Evolutionary conservation across 83 land plant species (phyloP), one percentile per base, ranked within the genome.

Genomic region (Diphasiastrum complanatum): DNA sequence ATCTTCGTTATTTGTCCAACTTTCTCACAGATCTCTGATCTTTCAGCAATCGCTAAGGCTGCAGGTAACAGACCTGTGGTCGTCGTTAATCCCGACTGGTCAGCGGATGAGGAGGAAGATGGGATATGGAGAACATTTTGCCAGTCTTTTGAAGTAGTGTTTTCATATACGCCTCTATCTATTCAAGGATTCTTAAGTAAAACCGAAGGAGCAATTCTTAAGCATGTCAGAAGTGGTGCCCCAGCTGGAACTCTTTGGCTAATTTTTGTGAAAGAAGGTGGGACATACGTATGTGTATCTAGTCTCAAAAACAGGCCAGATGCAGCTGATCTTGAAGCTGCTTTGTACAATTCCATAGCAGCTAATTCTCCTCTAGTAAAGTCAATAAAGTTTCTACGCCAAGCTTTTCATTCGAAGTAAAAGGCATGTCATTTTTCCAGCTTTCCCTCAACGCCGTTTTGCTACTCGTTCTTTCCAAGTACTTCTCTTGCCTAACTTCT

Each of bases 281-380:
- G 43, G 5, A 58, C 80, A 50, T 34, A 71, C 69, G 73, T 67
- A 49, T 72, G 73, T 50, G 75, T 85, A 23, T 74, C 85, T 2
- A 77, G 66, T 54, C 81, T 87, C 45, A 76, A 74, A 48, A 27
- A 59, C 8, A 61, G 87, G 59, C 97, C 95, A 5, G 38, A 71
- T 1, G 61, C 82, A 16, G 67, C 56, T 26, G 95, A 91, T 59
- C 85, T 91, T 29, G 95, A 91, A 78, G 73, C 50, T 69, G 95
- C 82, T 6, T 47, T 91, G 75, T 84, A 91, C 50, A 87, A 87
- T 45, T 38, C 71, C 24, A 75, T 87, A 77, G 97, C 95, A 14
- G 76, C 76, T 16, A 82, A 84, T 51, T 91, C 97, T 3, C 95
- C 95, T n/a, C 71, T 91, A 5, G 87, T 87, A 2, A 91, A 91